A percentile compares a stretch with the other conserved stretches of the same genome.
Conservation (phyloP, 179 eudicot species). For the Carnegiea gigantea region DNA sequence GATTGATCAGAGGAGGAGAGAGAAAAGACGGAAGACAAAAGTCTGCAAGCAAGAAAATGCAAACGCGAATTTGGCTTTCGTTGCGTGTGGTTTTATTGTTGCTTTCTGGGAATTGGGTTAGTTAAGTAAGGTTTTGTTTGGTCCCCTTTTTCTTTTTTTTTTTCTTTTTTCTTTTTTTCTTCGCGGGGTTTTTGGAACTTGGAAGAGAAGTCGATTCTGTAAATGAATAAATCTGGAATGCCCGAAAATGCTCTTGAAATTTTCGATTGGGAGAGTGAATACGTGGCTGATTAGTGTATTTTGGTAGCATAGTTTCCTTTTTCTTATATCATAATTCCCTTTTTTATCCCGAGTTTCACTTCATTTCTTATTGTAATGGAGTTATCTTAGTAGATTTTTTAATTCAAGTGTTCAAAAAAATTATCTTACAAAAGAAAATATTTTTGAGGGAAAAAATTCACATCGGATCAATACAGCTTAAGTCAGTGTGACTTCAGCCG, state of each 20-base stretch:
- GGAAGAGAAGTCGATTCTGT: not conserved
- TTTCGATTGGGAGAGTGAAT: not conserved
- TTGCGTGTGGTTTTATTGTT: not conserved
- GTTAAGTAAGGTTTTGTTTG: slow-evolving; percentile 1
- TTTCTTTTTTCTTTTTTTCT: not conserved
- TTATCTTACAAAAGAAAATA: too few species aligned
- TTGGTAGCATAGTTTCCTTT: not conserved
- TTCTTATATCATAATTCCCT: not conserved
- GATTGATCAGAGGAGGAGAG: not conserved
- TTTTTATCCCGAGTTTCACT: not conserved
- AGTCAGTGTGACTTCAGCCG: too few species aligned
- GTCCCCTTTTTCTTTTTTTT: not conserved
- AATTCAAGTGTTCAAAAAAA: too few species aligned
- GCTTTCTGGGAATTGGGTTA: not conserved
- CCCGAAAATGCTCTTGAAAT: not conserved
- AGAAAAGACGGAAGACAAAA: not conserved
- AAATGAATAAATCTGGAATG: not conserved
- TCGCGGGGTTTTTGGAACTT: not conserved
- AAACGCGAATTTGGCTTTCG: not conserved
- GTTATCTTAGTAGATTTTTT: not conserved
- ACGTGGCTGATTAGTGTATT: not conserved
- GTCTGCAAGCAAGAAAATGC: not conserved
- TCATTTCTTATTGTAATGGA: not conserved
- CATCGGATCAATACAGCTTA: too few species aligned
- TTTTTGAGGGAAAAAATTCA: too few species aligned